Base-by-base conservation (phyloP, 257 asterid genomes). In the Vinca minor region DNA sequence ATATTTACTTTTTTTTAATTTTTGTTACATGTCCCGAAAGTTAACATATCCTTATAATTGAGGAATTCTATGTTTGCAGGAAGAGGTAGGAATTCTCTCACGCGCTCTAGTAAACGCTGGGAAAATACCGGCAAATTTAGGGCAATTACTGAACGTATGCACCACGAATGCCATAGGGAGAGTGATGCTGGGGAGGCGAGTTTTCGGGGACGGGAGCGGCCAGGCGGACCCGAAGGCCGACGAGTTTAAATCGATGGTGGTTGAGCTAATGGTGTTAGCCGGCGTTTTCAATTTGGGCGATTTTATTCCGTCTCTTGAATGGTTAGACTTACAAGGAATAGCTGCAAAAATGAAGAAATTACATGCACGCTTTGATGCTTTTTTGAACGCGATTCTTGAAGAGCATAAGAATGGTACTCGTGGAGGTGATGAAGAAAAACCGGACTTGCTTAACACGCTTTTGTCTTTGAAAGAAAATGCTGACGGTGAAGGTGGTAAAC, bases 201-300 rank as follows among this genome's bases (percentile, higher is more conserved):
- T 88, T 47, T 92, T 86, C 9, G 82, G 86, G 25, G 83, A 81
- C 66, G 83, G 68, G 2, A 47, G 50, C 57, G 85, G 83, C 23
- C 86, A 79, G 7, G 83, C 64, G 0, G 95, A 87, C n/a, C 76
- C 74, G 3, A 83, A 80, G 66, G 95, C 98, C 18, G 92, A 83
- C 61, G 95, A 84, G 75, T 88, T 91, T 74, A 86, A 88, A 71
- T 80, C 75, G 8, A 88, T 86, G 94, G 95, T 88, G 71, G 85
- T 79, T 70, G 98, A 91, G 71, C 41, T 88, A 56, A 86, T 91
- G 98, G 84, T 72, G 46, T 38, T 88, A 70, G 91, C 91, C 26
- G 96, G 98, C 0, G 91, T 71, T 1, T 88, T 88, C 80, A 88
- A 91, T 74, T 10, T 91, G n/a, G 95, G 98, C 14, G 98, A 91